Percentiles rank a stretch among this genome's conserved stretches.
These are phyloP conservation scores for Cyclanthera cordifolia DNA, from an alignment of 306 rosid species.

Conservation along the genomic window DNA sequence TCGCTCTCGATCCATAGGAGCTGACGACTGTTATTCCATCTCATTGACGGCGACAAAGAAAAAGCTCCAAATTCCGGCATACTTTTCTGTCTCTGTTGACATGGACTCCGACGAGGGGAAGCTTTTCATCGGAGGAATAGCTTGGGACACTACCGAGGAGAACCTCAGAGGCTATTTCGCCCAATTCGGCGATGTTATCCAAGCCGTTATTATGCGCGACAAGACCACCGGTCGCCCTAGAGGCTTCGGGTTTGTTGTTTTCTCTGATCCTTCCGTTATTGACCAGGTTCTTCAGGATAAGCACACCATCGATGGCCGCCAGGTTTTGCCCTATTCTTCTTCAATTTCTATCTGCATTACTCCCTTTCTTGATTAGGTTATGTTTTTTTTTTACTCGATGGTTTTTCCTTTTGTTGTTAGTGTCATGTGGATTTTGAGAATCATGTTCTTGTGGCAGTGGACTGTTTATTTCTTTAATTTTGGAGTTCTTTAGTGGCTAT, in stretches of 20 bases:
- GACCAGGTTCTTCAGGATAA: conserved; percentile 37
- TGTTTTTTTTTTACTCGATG: not conserved
- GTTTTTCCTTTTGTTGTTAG: not conserved
- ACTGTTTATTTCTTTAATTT: not conserved
- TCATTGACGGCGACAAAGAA: not conserved
- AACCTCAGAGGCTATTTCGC: conserved; percentile 36
- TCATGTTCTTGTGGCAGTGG: not conserved
- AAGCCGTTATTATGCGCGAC: conserved; percentile 52
- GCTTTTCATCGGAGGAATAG: conserved; percentile 51
- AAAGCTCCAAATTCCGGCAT: not conserved
- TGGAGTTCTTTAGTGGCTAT: not conserved
- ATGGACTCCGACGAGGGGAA: conserved; percentile 60
- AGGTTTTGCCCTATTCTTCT: conserved; percentile 17
- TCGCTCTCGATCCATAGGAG: too few relatives aligned
- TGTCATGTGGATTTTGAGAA: not conserved
- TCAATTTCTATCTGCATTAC: conserved; percentile 15
- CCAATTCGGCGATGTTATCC: conserved; percentile 41
- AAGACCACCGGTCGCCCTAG: conserved; percentile 47
- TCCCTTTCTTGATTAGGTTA: not conserved
- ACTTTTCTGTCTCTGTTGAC: not conserved
- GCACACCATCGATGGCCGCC: conserved; percentile 52
- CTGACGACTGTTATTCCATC: not conserved
- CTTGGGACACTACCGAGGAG: conserved; percentile 57
- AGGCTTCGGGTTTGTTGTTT: conserved; percentile 52
- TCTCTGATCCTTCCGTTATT: conserved; percentile 47